A percentile compares a stretch with the other conserved stretches of the same genome.
Conservation (phyloP, 1,139 yeast species). For the Pneumocystis oryctolagi region DNA sequence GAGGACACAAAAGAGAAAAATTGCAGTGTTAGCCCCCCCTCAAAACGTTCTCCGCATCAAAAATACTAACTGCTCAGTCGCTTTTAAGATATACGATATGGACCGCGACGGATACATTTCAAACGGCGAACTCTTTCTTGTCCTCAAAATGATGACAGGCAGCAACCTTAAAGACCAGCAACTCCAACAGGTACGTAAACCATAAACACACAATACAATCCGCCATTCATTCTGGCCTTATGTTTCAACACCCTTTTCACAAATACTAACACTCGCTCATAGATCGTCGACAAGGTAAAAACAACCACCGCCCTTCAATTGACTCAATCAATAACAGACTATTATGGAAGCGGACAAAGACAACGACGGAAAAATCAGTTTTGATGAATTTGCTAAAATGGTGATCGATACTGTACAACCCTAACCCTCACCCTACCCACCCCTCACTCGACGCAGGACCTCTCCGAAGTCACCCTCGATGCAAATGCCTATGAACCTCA, state of each 20-base stretch:
- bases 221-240: background rate
- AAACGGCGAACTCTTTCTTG: conserved; percentile 85
- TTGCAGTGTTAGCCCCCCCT: conserved; percentile 30
- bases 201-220: background rate
- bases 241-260: background rate
- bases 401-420: conserved; percentile 23
- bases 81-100: conserved; percentile 87
- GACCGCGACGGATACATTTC: conserved; percentile 91
- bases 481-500: background rate
- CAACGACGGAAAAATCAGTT: conserved; percentile 76
- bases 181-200: conserved; percentile 46
- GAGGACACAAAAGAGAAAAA: conserved; percentile 71
- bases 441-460: background rate
- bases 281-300: conserved; percentile 11
- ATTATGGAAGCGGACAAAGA: conserved; percentile 88
- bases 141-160: conserved; percentile 95
- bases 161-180: conserved; percentile 73
- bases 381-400: conserved; percentile 61
- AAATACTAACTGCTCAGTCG: conserved; percentile 28
- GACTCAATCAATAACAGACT: conserved; percentile 44
- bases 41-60: background rate
- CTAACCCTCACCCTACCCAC: too few species aligned
- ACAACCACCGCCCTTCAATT: background rate
- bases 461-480: background rate
- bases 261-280: background rate